Base-by-base conservation (phyloP, 768 basidiomycete species). In the Tricholoma flavovirens region DNA sequence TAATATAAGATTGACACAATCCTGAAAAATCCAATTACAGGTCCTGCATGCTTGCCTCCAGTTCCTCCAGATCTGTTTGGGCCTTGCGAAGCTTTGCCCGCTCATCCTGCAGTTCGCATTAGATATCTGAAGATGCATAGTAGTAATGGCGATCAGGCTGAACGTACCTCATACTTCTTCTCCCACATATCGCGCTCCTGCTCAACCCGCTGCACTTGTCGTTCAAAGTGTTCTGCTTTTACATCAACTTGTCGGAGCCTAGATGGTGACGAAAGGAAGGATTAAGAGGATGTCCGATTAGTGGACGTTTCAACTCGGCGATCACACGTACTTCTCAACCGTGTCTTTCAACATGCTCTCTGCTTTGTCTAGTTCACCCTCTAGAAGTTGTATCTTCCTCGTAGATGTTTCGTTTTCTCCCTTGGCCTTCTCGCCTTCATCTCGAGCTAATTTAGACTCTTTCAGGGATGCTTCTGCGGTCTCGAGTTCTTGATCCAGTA, bases 301-400 rank as follows among this genome's bases (percentile, higher is more conserved):
- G 56, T 56, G 54, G 55, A 54, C 52, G 29, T 35, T 33, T 6
- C 51, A 53, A 35, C 22, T 22, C 24, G 33, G n/a, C 24, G 46
- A 17, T 11, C 51, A 46, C 33, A 83, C 91, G 66, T 68, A 97
- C 96, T 93, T 96, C 74, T 98, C 97, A 29, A 90, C 87, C 1
- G 93, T 95, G 66, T 98, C 96, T 75, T 96, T 96, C 61, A 93
- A 77, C 67, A 93, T 93, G 84, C 93, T 95, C 80, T 99, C 97
- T 9, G 96, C 88, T 35, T 83, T 81, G 66, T 98, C 97, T 3
- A 99, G 81, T 73, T 99, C 96, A 67, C 96, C 93, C 73, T 98
- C 96, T 36, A 98, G 76, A 10, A 98, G 76, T 63, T 89, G 84
- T 26, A 98, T 83, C 79, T 98, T 99, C 60, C 96, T 78, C 30